Evolutionary conservation across 2,329 filamentous ascomycete genomes (phyloP).

Genomic region (Fusarium hostae): DNA sequence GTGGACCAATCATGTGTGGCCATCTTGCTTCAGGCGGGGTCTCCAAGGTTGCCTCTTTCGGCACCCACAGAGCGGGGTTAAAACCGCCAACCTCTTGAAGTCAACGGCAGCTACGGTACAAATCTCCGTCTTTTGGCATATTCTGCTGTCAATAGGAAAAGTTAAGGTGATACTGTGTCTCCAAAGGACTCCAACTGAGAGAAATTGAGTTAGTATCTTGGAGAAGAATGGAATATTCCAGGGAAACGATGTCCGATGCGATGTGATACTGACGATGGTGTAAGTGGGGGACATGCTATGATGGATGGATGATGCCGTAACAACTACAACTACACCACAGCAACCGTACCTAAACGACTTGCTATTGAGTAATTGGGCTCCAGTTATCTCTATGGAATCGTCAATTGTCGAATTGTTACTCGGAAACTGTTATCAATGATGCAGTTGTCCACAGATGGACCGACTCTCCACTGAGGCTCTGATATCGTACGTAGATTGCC

Average conservation of each 20-base stretch:
- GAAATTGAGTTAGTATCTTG: neutral
- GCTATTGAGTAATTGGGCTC: neutral
- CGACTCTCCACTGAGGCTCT: conserved; percentile 19
- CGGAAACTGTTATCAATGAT: neutral
- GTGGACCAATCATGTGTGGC: conserved; percentile 8
- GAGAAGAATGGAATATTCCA: conserved; percentile 12
- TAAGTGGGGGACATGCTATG: conserved; percentile 24
- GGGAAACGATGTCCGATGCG: conserved; percentile 16
- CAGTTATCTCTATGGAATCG: conserved; percentile 6
- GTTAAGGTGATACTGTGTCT: neutral
- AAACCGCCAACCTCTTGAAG: neutral
- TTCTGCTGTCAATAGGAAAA: neutral
- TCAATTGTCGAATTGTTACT: neutral
- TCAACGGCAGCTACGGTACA: conserved; percentile 31
- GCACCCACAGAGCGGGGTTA: conserved; percentile 25
- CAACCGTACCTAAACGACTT: neutral
- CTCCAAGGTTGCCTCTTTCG: conserved; percentile 20
- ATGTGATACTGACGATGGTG: conserved; percentile 7
- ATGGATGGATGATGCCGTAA: conserved; percentile 28
- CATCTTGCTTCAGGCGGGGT: conserved; percentile 18
- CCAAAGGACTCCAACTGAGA: conserved; percentile 10
- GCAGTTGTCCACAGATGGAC: conserved; percentile 30
- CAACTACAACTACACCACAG: conserved; percentile 5
- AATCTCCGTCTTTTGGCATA: conserved; percentile 15
- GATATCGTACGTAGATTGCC: conserved; percentile 18